Percentiles rank a stretch among this genome's conserved stretches.
Evolutionary conservation across 225 moss, liverwort and hornwort species (phyloP).

Genomic region (Bryum argenteum): DNA sequence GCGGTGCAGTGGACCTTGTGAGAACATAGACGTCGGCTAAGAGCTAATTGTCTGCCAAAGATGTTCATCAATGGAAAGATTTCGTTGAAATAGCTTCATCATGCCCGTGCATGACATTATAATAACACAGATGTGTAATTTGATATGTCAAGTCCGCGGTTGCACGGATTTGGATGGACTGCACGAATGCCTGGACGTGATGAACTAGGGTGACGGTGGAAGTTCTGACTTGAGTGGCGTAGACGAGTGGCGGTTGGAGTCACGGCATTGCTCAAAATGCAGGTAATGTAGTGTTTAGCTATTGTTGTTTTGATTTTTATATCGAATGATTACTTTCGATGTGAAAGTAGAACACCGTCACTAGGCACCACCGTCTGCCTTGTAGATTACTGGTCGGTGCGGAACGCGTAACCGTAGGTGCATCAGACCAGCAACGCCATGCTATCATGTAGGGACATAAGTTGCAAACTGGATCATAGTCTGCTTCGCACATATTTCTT

Average conservation of each 20-base stretch:
- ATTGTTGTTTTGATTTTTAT: too few relatives aligned
- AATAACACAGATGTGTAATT: not conserved
- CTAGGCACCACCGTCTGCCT: not conserved
- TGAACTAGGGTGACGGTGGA: not conserved
- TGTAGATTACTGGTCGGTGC: conserved; percentile 24
- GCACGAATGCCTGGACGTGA: not conserved
- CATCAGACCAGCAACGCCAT: not conserved
- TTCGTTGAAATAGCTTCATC: not conserved
- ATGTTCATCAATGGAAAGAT: not conserved
- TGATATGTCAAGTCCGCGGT: too few relatives aligned
- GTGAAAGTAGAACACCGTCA: not conserved
- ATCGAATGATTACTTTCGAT: not conserved
- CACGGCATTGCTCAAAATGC: conserved; percentile 29
- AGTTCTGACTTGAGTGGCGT: conserved; percentile 7
- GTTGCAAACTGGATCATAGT: not conserved
- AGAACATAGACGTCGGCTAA: not conserved
- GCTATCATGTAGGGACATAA: not conserved
- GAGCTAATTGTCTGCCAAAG: not conserved
- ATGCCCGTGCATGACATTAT: not conserved
- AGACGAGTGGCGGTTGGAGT: conserved; percentile 7
- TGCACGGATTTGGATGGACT: conserved; percentile 3
- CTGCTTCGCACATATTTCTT: not conserved
- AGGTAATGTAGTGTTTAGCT: conserved; percentile 18
- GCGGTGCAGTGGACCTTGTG: not conserved
- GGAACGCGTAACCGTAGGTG: not conserved